A percentile compares a stretch with the other conserved stretches of the same genome.
phyloP scores from a whole-genome alignment of 345 rosid species.

The Laguncularia racemosa region DNA sequence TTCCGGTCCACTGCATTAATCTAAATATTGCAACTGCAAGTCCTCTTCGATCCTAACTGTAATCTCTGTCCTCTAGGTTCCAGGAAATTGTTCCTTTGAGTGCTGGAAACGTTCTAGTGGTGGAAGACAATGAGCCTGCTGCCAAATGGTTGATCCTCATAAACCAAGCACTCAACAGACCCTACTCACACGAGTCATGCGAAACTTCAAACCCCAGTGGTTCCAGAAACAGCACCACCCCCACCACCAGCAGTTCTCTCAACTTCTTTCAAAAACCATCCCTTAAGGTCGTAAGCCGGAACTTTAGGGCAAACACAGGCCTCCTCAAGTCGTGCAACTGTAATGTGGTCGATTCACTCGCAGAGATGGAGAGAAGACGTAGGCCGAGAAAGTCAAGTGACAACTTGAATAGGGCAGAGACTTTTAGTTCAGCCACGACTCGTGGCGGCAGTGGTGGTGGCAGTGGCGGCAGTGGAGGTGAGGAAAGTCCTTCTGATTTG shows the following conservation, averaged over 20 bases:
- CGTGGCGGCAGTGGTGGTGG: too few relatives aligned
- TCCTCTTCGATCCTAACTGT: not conserved
- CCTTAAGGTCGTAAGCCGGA: conserved; percentile 66
- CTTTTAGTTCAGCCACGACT: too few relatives aligned
- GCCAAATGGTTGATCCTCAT: conserved; percentile 89
- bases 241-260: conserved; percentile 16
- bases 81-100: conserved; percentile 95
- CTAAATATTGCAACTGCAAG: too few relatives aligned
- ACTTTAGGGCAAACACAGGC: conserved; percentile 50
- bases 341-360: conserved; percentile 20
- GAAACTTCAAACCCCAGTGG: conserved; percentile 26
- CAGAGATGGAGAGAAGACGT: conserved; percentile 21
- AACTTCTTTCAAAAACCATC: conserved; percentile 71
- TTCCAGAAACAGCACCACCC: conserved; percentile 8
- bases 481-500: conserved; percentile 12
- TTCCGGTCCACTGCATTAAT: too few relatives aligned
- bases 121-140: conserved; percentile 93
- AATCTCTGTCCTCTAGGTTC: conserved; percentile 35
- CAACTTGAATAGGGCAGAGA: conserved; percentile 23
- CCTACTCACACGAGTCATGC: conserved; percentile 23
- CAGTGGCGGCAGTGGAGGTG: not conserved
- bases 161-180: conserved; percentile 73
- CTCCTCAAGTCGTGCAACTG: conserved; percentile 84
- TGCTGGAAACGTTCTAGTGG: conserved; percentile 90
- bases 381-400: conserved; percentile 40